These are phyloP conservation scores for Sphagnum magellanicum DNA, from an alignment of 228 moss, liverwort and hornwort species.

Conservation along the genomic window DNA sequence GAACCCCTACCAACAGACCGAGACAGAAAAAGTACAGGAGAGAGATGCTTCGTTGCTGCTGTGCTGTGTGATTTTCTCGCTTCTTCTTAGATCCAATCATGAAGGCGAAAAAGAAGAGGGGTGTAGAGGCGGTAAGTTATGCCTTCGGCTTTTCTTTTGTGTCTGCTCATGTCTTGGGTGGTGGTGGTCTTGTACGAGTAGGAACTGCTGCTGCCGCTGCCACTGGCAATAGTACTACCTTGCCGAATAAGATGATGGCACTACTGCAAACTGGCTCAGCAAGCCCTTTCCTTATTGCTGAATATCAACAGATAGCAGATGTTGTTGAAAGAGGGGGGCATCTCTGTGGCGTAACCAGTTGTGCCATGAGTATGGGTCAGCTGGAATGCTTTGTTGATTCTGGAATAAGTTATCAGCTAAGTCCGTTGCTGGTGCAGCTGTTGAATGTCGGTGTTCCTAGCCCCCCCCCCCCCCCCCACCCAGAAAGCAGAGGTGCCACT, in stretches of 20 bases:
- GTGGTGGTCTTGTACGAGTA: too few species aligned
- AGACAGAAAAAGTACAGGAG: not conserved
- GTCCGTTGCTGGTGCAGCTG: constrained; percentile 56
- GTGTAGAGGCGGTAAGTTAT: constrained; percentile 89
- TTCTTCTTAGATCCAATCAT: constrained; percentile 31
- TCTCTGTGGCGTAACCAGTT: constrained; percentile 60
- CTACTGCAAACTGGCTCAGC: constrained; percentile 14
- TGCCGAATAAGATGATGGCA: constrained; percentile 6
- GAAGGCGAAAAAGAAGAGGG: constrained; percentile 99
- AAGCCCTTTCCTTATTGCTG: constrained; percentile 69
- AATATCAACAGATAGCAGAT: constrained; percentile 53
- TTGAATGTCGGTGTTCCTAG: constrained; percentile 12
- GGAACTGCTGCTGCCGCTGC: constrained; percentile 17
- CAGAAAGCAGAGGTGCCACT: constrained; percentile 7
- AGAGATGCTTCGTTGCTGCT: constrained; percentile 5
- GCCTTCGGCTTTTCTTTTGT: not conserved
- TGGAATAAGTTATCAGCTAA: constrained; percentile 48
- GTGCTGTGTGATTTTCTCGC: constrained; percentile 3
- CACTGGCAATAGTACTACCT: constrained; percentile 7
- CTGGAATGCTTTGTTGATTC: constrained; percentile 52
- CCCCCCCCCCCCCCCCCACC: not conserved
- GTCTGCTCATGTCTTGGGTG: not conserved
- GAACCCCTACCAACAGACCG: too few species aligned
- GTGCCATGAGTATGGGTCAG: constrained; percentile 72
- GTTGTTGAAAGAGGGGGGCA: constrained; percentile 28